Base-by-base conservation (phyloP, 768 basidiomycete species). In the Leccinum variicolor region DNA sequence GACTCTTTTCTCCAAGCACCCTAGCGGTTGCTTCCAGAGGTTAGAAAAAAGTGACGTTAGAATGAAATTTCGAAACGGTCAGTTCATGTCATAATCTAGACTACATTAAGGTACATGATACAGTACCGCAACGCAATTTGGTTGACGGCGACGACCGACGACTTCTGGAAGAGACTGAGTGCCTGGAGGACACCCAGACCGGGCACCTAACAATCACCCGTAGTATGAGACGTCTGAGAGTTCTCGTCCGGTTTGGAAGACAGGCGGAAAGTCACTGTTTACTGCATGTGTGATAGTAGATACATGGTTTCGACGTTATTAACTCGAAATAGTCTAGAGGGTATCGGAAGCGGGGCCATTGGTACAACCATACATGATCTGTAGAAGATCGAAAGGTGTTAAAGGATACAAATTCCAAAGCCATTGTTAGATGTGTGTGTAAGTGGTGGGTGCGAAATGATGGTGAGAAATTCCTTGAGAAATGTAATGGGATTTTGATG, bases 251-350 rank as follows among this genome's bases (percentile, higher is more conserved):
- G 19, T 21, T 23, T 50, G 53, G 53, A 54, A 15, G 43, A 31
- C 23, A 3, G 15, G 56, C 11, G 41, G 48, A 52, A 43, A 52
- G 41, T 43, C 15, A 57, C 4, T 56, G 62, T 60, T 55, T 36
- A 49, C 59, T 62, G 19, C n/a, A 50, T 43, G 25, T 58, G 67
- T 33, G 19, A 29, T 69, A 57, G 62, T 55, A 66, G 72, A 72
- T 72, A 72, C 70, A 72, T 55, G 50, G 63, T 64, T 63, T 60
- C 58, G 52, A 41, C 53, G 41, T 62, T 56, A 73, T 73, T 72
- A 72, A 52, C 58, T 52, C 56, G 59, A 54, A 55, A 54, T 73
- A 72, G 31, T 60, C 52, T 72, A 72, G 6, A 55, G 64, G 72
- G 70, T 72, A 72, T 72, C 62, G 31, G 52, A 58, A 50, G 57